These are phyloP conservation scores for Suhomyces faveliae DNA, from an alignment of 805 yeast genomes.

Conservation along the genomic window DNA sequence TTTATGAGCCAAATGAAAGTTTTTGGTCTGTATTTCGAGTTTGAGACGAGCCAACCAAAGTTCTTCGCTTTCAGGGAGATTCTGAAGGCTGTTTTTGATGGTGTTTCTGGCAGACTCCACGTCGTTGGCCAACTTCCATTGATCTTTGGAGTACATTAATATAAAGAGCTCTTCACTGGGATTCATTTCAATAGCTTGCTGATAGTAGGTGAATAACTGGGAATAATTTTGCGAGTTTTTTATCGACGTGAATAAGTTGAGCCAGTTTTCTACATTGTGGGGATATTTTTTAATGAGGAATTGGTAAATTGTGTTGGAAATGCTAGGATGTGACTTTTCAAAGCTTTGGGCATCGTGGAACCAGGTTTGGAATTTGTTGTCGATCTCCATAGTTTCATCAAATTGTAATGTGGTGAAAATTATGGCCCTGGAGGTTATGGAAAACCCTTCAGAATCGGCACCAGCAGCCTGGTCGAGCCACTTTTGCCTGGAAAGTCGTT, in stretches of 20 bases:
- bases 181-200: slow-evolving; percentile 49
- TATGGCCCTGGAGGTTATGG: slow-evolving; percentile 53
- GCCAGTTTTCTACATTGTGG: slow-evolving; percentile 47
- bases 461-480: slow-evolving; percentile 60
- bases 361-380: slow-evolving; percentile 11
- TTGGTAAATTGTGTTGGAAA: slow-evolving; percentile 49
- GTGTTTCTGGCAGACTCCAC: slow-evolving; percentile 52
- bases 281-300: slow-evolving; percentile 50
- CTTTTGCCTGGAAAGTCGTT: slow-evolving; percentile 22
- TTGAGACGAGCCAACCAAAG: slow-evolving; percentile 75
- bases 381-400: slow-evolving; percentile 20
- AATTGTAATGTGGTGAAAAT: slow-evolving; percentile 39
- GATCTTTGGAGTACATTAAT: slow-evolving; percentile 72
- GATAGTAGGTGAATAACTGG: slow-evolving; percentile 41
- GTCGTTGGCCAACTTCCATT: slow-evolving; percentile 51
- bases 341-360: slow-evolving; percentile 31
- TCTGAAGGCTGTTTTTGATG: slow-evolving; percentile 46
- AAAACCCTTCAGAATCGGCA: slow-evolving; percentile 49
- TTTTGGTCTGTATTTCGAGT: slow-evolving; percentile 48
- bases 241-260: slow-evolving; percentile 35
- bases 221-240: slow-evolving; percentile 20
- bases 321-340: slow-evolving; percentile 14
- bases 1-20: slow-evolving; percentile 40
- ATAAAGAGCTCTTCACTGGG: slow-evolving; percentile 52
- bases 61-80: slow-evolving; percentile 47